phyloP scores from a whole-genome alignment of 192 early-diverging fungal species.

The Rhizophagus clarus region DNA sequence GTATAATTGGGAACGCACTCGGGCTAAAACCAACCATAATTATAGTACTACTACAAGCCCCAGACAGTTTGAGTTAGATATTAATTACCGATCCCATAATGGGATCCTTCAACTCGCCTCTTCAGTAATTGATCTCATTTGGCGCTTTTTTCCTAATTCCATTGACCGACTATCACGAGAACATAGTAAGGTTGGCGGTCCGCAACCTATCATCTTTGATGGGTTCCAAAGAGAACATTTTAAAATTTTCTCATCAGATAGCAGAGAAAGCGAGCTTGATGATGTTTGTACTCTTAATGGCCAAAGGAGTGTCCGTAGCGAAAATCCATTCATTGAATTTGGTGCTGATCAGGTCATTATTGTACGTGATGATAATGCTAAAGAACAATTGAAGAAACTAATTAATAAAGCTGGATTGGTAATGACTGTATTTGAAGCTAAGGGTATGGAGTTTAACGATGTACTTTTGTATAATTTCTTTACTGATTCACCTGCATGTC shows the following conservation, averaged over 20 bases:
- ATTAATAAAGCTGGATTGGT: slow-evolving; percentile 14
- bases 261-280: too few species aligned
- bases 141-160: slow-evolving; percentile 17
- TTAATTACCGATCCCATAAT: slow-evolving; percentile 27
- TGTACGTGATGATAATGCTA: slow-evolving; percentile 6
- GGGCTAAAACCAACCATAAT: not conserved
- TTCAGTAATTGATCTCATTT: slow-evolving; percentile 19
- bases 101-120: slow-evolving; percentile 23
- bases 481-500: slow-evolving; percentile 14
- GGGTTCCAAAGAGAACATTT: slow-evolving; percentile 1
- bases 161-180: slow-evolving; percentile 10
- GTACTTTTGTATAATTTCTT: slow-evolving; percentile 33
- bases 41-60: not conserved
- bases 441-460: slow-evolving; percentile 29
- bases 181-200: slow-evolving; percentile 1
- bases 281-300: too few species aligned
- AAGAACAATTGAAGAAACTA: not conserved
- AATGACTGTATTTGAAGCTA: slow-evolving; percentile 20
- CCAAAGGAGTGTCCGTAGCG: too few species aligned
- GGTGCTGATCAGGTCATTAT: slow-evolving; percentile 27
- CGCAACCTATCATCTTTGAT: not conserved
- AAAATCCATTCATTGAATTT: slow-evolving; percentile 10
- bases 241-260: not conserved
- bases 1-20: slow-evolving; percentile 16
- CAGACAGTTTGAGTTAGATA: slow-evolving; percentile 17